Conservation (phyloP, 176 grass and related monocot genomes). For the Carex littledalei region DNA sequence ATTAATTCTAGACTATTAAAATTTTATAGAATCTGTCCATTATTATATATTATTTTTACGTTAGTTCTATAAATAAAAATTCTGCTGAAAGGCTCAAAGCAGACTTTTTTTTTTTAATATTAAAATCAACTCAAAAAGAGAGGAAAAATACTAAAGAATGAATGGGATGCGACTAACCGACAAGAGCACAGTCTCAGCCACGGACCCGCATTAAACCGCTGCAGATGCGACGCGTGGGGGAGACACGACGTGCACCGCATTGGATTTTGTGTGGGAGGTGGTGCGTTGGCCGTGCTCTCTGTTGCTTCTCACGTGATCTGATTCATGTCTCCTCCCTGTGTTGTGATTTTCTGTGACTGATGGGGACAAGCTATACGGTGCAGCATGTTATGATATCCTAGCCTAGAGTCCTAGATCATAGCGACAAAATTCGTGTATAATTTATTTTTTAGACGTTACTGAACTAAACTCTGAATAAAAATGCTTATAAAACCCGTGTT, state of each 20-base stretch:
- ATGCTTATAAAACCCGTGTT: too few relatives aligned
- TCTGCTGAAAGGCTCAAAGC: too few relatives aligned
- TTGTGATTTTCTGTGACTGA: background rate
- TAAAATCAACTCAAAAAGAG: too few relatives aligned
- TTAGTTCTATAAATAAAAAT: too few relatives aligned
- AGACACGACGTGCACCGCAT: background rate
- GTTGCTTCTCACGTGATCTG: slow-evolving; percentile 11
- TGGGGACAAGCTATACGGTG: background rate
- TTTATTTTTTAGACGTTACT: too few relatives aligned
- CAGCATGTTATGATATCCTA: background rate
- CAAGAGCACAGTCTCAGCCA: background rate
- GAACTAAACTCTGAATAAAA: too few relatives aligned
- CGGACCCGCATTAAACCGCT: background rate
- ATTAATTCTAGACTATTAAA: too few relatives aligned
- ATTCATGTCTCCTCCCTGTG: background rate
- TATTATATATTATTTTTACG: too few relatives aligned
- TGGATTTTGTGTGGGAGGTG: background rate
- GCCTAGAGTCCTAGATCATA: too few relatives aligned
- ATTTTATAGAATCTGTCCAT: too few relatives aligned
- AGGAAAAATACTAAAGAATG: background rate
- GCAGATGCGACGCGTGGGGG: background rate
- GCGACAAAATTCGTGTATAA: too few relatives aligned
- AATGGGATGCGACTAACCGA: background rate
- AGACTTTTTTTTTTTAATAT: too few relatives aligned
- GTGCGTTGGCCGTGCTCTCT: background rate